Conservation (phyloP, 306 rosid genomes). For the Prosopis cineraria region DNA sequence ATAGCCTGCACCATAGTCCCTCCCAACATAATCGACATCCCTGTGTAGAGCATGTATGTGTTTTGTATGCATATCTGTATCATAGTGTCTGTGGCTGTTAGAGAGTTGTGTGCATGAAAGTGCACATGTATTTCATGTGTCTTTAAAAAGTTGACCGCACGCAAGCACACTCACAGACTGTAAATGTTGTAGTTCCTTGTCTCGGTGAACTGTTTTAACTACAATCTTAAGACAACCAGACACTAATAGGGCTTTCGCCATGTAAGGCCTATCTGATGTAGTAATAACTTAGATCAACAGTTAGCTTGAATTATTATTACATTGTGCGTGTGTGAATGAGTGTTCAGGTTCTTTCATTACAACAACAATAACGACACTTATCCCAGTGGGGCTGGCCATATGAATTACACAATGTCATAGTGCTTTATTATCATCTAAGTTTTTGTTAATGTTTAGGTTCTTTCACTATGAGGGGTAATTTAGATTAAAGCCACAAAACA, state of each 20-base stretch:
- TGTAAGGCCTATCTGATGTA: slow-evolving; percentile 17
- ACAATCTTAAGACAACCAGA: slow-evolving; percentile 19
- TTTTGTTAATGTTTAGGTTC: slow-evolving; percentile 23
- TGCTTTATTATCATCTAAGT: no score
- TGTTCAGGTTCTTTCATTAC: slow-evolving; percentile 26
- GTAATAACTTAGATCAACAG: slow-evolving; percentile 4
- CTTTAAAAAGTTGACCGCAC: background rate
- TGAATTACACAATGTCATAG: no score
- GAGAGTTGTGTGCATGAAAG: background rate
- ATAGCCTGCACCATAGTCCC: slow-evolving; percentile 6
- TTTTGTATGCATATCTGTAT: slow-evolving; percentile 23
- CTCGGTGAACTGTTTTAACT: slow-evolving; percentile 14
- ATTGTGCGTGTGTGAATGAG: background rate
- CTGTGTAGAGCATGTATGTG: background rate
- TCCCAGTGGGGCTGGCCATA: no score
- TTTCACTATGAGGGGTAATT: slow-evolving; percentile 32
- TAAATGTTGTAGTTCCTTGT: slow-evolving; percentile 8
- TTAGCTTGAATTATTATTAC: slow-evolving; percentile 12
- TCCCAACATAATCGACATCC: slow-evolving; percentile 27
- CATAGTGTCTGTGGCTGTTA: slow-evolving; percentile 1
- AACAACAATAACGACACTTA: no score
- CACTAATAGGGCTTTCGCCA: slow-evolving; percentile 13
- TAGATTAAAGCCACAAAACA: slow-evolving; percentile 24
- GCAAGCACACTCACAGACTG: no score
- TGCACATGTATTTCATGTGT: background rate